Evolutionary conservation across 331 rosid species (phyloP), one percentile per base, ranked within the genome.

Genomic region (Pyrus hybrid): DNA sequence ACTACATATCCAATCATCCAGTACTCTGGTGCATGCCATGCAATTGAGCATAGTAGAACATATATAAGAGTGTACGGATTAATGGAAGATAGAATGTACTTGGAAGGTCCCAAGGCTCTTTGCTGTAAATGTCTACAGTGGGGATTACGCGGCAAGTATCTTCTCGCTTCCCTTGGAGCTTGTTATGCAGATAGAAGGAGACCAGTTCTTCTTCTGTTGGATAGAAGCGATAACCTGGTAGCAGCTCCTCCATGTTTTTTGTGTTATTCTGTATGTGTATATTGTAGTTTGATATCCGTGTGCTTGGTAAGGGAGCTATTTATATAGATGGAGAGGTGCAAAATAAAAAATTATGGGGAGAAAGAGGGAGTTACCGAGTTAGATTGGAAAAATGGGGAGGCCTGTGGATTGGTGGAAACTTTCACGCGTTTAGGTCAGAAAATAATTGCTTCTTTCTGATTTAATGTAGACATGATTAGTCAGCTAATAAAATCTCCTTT

Each of bases 181-280:
- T 92, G 68, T 83, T 84, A 71, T 13, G 83, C 10, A 93, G 85
- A 62, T 91, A 93, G 84, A 91, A 91, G 23, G 88, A 81, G 33
- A 93, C 79, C 0, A 93, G 80, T 79, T 93, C 98, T 76, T 93
- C 96, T 70, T 93, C 98, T 0, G 96, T 90, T 0, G 98, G 98
- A 81, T 84, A 93, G 84, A 93, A 93, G 3, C 98, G 88, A 71
- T 81, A 91, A 4, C 98, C 98, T 2, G 86, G 87, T 47, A 86
- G 79, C 2, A 56, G 82, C 23, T 58, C 85, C 86, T 23, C 68
- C 76, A 70, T 70, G 10, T 62, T 25, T 20, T n/a, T 9, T 28
- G 62, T 18, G n/a, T 10, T 28, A 8, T 10, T 20, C 51, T 10
- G 22, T 29, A 10, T 20, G 26, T 26, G 17, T 25, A 35, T 11